Evolutionary conservation across 2,329 filamentous ascomycete species (phyloP), one percentile per base, ranked within the genome.

Genomic region (Microcyclospora pomicola): DNA sequence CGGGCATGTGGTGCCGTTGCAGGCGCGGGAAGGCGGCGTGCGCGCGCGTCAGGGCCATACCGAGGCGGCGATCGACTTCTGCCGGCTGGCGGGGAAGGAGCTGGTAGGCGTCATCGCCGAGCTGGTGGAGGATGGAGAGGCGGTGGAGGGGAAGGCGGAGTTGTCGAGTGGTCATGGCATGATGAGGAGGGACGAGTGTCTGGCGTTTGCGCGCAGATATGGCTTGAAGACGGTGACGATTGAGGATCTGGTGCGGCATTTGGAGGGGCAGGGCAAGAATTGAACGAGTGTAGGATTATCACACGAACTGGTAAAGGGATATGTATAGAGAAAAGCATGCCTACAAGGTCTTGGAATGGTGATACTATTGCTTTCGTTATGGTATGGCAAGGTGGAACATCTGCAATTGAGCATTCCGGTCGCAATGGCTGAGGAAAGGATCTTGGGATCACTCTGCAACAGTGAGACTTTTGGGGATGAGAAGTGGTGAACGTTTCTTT

Each of bases 141-240:
- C 77, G 59, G 71, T 85, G 2, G 65, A 68, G 10, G 86, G 85
- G 0, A 69, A 70, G 53, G 72, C 84, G 1, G 66, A 82, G 53
- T 67, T 77, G 48, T 59, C 60, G 9, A 77, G 73, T 14, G 73
- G 78, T 37, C 63, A 64, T n/a, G 84, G 81, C 16, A 98, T 98
- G 91, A 79, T 96, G 77, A 68, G 86, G 49, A 76, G 85, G 46
- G 85, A 94, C 65, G 82, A 75, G 29, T 95, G 87, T 64, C 67
- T 98, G 55, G 73, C 69, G 36, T 98, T 98, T 70, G 91, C 86
- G 19, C 76, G 77, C 61, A 77, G 72, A 62, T 96, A 82, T 77
- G 86, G 86, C 4, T 67, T 98, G 50, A 91, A 82, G 67, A 85
- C 93, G 42, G 93, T 87, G 64, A 96, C 91, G 24, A 96, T 98